A percentile compares a stretch with the other conserved stretches of the same genome.
Conservation (phyloP, 2,329 filamentous ascomycete species). For the Emergomyces orientalis region DNA sequence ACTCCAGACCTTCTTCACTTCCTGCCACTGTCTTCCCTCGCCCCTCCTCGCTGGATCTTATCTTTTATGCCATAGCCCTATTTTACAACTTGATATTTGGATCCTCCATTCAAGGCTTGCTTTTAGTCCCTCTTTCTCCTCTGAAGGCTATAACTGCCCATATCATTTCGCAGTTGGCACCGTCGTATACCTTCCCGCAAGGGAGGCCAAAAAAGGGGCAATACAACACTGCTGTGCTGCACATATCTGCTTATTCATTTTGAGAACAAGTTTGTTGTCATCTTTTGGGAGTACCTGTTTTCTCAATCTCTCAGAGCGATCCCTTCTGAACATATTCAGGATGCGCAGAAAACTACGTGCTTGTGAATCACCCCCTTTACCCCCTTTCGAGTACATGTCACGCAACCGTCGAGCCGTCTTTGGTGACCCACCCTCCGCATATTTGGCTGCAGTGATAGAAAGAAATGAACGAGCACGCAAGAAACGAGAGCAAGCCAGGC, state of each 20-base stretch:
- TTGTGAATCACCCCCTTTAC: constrained; percentile 1
- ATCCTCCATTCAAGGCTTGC: neutral
- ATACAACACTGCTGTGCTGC: neutral
- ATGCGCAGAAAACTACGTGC: neutral
- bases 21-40: neutral
- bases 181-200: neutral
- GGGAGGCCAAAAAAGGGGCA: neutral
- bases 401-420: constrained; percentile 2
- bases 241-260: neutral
- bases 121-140: neutral
- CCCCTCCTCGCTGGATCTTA: neutral
- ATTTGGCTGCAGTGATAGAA: constrained; percentile 3
- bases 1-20: neutral
- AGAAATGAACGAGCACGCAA: neutral
- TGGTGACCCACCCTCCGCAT: constrained; percentile 3
- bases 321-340: neutral
- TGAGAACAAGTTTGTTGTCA: no score
- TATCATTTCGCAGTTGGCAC: neutral
- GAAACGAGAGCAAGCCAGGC: neutral
- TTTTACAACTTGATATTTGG: neutral
- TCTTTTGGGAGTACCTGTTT: no score
- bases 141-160: neutral
- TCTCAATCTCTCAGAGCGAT: neutral
- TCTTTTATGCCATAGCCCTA: neutral
- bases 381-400: constrained; percentile 3